Evolutionary conservation across 75 land plant genomes (phyloP), one percentile per base, ranked within the genome.

Genomic region (Chamaecyparis obtusa): DNA sequence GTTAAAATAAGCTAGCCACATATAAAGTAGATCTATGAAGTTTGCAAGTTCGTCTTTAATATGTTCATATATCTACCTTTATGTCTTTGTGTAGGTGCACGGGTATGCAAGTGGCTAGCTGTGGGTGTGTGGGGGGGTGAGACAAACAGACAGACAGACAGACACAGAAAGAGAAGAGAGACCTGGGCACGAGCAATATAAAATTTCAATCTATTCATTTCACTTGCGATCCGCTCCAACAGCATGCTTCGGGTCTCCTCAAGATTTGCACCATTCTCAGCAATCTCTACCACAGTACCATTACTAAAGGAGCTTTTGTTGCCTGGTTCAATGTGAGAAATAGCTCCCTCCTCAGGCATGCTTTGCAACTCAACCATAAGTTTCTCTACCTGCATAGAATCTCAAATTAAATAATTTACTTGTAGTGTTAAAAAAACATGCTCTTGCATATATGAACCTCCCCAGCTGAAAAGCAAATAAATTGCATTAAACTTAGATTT

Each of bases 201-300:
- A 86, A 97, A 98, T 83, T 98, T 98, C 78, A 98, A 85, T 37
- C 99, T 92, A 89, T 98, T 98, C 99, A 98, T 98, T 88, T 98
- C 99, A 91, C 99, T 97, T 30, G 99, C 97, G 87, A 98, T 98
- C 87, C 99, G 92, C 86, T 98, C 99, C 89, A 98, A 90, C 69
- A 98, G 92, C 90, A 96, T 95, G 89, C 99, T 98, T 83, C 96
- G 99, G n/a, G 97, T 90, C 78, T 94, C 99, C 81, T 98, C 92
- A 19, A 92, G 64, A 82, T 86, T 95, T 67, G 92, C 93, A 69
- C 93, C 95, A 87, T 89, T 94, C 51, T 95, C 99, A 39, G 85
- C 86, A 32, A 89, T 90, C 84, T 91, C 97, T 10, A 83, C 88
- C 7, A 87, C 69, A 30, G 43, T 72, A 14, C 87, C 98, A 86